Percentiles rank a stretch among this genome's conserved stretches.
Evolutionary conservation across 176 grass and related monocot species (phyloP).

Genomic region (Puccinellia tenuiflora): DNA sequence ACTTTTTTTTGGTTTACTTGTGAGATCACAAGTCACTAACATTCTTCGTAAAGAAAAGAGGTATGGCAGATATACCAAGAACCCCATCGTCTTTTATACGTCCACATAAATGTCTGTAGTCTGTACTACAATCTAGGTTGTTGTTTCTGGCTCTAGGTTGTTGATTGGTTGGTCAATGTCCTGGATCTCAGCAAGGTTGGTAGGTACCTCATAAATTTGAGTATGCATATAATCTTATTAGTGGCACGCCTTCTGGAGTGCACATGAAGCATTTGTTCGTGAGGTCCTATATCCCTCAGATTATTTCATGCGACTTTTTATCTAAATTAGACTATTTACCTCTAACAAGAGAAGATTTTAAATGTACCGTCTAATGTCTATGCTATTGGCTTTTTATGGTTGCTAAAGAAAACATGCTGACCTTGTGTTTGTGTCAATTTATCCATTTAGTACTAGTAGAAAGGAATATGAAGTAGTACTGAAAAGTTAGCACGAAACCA

Average conservation of each 20-base stretch:
- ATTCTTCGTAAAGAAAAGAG: neutral
- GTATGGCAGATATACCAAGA: neutral
- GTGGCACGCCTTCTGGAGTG: neutral
- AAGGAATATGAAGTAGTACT: neutral
- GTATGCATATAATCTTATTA: neutral
- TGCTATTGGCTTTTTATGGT: neutral
- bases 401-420: neutral
- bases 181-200: neutral
- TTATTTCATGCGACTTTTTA: neutral
- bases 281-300: neutral
- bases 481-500: neutral
- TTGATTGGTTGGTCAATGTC: neutral
- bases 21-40: neutral
- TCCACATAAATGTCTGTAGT: neutral
- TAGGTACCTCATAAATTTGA: neutral
- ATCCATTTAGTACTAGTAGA: slow-evolving; percentile 1
- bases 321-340: neutral
- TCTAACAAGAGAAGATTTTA: neutral
- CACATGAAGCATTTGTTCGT: neutral
- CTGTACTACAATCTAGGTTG: neutral
- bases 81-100: neutral
- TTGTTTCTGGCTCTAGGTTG: neutral
- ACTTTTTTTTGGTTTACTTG: neutral
- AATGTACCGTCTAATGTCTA: neutral
- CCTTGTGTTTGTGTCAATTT: neutral